Evolutionary conservation across 768 basidiomycete species (phyloP).

Genomic region (Phaeotremella fagi): DNA sequence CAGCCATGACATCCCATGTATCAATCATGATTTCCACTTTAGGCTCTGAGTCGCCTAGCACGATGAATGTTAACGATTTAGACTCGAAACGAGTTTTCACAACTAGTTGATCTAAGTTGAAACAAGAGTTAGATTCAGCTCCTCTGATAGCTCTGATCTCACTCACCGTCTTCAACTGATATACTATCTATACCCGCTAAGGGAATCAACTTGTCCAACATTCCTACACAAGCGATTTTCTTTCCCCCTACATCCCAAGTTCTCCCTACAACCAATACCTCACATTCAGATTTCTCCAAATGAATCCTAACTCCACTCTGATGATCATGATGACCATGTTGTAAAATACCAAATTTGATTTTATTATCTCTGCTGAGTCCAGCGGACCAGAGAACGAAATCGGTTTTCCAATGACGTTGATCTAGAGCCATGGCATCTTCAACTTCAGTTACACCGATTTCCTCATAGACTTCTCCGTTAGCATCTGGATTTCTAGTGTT

Average conservation of each 20-base stretch:
- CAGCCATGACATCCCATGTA: background rate
- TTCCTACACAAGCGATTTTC: constrained; percentile 21
- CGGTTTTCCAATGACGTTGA: background rate
- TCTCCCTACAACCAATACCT: constrained; percentile 10
- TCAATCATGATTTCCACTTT: background rate
- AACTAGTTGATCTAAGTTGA: background rate
- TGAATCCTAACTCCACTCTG: background rate
- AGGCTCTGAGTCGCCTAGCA: background rate
- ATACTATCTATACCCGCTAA: constrained; percentile 12
- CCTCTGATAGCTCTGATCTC: too few species aligned
- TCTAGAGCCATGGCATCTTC: constrained; percentile 18
- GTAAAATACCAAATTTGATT: background rate
- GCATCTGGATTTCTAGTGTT: constrained; percentile 16
- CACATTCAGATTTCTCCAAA: constrained; percentile 15
- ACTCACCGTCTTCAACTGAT: background rate
- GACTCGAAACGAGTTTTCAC: background rate
- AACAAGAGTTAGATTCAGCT: too few species aligned
- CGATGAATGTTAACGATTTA: background rate
- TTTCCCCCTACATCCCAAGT: constrained; percentile 9
- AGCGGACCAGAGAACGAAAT: background rate
- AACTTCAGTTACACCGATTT: constrained; percentile 14
- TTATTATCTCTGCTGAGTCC: background rate
- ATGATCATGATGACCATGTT: background rate
- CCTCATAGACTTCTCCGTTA: constrained; percentile 12
- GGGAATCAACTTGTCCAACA: constrained; percentile 24